These are phyloP conservation scores for Podila epigama DNA, from an alignment of 192 early-diverging fungal genomes.

Conservation along the genomic window DNA sequence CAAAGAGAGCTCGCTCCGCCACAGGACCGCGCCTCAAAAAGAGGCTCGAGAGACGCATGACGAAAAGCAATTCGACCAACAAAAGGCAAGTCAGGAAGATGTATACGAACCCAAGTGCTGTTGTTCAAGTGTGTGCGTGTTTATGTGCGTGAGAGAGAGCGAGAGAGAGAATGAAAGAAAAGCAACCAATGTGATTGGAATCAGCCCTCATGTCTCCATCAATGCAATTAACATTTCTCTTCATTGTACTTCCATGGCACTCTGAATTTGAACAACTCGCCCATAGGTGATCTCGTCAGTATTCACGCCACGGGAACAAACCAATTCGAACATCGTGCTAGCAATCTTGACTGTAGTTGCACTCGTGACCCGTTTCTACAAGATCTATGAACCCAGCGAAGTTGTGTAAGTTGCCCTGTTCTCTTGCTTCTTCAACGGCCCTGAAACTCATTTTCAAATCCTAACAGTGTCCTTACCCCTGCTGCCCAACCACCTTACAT, in stretches of 20 bases:
- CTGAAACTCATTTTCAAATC: neutral
- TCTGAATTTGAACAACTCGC: neutral
- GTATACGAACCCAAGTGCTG: neutral
- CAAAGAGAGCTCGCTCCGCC: neutral
- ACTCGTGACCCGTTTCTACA: slow-evolving; percentile 72
- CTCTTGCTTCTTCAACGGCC: neutral
- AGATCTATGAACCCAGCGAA: slow-evolving; percentile 72
- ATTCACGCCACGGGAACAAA: slow-evolving; percentile 20
- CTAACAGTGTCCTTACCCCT: no score
- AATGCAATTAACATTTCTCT: neutral
- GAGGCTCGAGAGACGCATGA: neutral
- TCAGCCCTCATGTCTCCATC: neutral
- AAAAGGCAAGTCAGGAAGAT: neutral
- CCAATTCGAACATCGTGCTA: slow-evolving; percentile 16
- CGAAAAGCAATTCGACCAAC: neutral
- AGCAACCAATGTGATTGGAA: neutral
- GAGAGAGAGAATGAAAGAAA: neutral
- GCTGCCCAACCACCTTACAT: no score
- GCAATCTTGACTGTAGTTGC: slow-evolving; percentile 52
- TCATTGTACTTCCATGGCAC: neutral
- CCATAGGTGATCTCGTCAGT: slow-evolving; percentile 20
- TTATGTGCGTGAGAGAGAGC: neutral
- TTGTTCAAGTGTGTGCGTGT: no score
- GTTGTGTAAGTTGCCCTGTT: slow-evolving; percentile 67
- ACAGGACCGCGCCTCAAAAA: neutral